A percentile compares a stretch with the other conserved stretches of the same genome.
Evolutionary conservation across 306 rosid genomes (phyloP).

Genomic region (Cucurbita ficifolia): DNA sequence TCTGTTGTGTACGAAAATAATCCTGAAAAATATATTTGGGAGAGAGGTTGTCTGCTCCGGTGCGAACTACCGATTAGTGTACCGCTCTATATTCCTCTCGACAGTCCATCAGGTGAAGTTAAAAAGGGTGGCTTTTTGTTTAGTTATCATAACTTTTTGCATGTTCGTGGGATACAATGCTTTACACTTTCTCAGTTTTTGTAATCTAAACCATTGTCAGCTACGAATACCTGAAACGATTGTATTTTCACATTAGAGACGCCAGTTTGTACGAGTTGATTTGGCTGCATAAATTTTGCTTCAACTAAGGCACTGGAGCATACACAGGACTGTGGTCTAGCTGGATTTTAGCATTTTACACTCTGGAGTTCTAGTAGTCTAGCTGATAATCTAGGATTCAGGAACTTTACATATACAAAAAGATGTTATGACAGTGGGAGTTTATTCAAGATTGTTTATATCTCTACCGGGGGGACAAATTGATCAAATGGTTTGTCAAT

Average conservation of each 20-base stretch:
- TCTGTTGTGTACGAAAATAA: constrained; percentile 28
- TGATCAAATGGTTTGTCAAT: background rate
- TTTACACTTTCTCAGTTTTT: background rate
- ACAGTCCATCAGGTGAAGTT: constrained; percentile 39
- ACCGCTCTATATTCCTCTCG: constrained; percentile 47
- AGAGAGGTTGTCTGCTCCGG: constrained; percentile 63
- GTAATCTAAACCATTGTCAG: background rate
- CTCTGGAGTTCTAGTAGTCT: background rate
- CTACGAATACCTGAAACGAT: background rate
- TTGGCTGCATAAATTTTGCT: background rate
- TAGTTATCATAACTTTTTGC: background rate
- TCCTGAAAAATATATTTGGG: constrained; percentile 60
- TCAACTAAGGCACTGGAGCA: background rate
- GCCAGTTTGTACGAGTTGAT: background rate
- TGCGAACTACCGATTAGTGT: constrained; percentile 62
- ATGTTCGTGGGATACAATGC: background rate
- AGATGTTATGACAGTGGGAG: background rate
- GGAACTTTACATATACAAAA: background rate
- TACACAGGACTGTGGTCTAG: background rate
- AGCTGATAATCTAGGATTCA: background rate
- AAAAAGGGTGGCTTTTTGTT: background rate
- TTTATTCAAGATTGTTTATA: background rate
- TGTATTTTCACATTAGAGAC: background rate
- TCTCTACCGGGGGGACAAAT: background rate
- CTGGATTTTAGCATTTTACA: background rate